A percentile compares a stretch with the other conserved stretches of the same genome.
These are phyloP conservation scores for Blastomyces emzantsi DNA, from an alignment of 2,329 filamentous ascomycete genomes.

Conservation along the genomic window DNA sequence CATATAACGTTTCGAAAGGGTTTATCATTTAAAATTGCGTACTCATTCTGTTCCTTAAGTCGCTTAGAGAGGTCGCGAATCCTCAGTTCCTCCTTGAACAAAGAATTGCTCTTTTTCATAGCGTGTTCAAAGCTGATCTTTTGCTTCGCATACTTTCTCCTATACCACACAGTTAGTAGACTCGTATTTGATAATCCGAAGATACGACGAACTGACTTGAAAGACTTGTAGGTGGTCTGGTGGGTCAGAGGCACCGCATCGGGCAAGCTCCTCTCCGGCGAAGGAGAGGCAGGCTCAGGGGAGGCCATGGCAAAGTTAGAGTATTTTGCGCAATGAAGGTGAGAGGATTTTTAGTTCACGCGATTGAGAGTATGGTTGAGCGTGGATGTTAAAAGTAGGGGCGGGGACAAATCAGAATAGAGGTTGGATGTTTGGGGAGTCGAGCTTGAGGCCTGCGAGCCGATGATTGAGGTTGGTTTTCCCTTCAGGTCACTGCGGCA, in stretches of 20 bases:
- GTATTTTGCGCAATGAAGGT: not conserved
- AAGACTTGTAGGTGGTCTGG: conserved; percentile 55
- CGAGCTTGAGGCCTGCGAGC: not conserved
- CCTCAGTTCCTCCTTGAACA: conserved; percentile 70
- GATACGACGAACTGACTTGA: conserved; percentile 43
- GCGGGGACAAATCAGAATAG: not conserved
- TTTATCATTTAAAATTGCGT: conserved; percentile 27
- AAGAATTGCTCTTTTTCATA: conserved; percentile 56
- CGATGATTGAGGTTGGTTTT: not conserved
- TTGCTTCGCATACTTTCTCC: conserved; percentile 83
- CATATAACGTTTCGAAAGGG: conserved; percentile 9
- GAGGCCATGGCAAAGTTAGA: conserved; percentile 25
- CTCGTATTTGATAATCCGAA: not conserved
- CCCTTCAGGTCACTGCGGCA: not conserved
- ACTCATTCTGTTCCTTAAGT: conserved; percentile 90
- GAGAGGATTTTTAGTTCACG: not conserved
- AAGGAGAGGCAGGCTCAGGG: conserved; percentile 23
- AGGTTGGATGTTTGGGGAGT: not conserved
- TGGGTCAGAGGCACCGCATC: conserved; percentile 31
- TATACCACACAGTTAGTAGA: conserved; percentile 15
- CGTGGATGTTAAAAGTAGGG: not conserved
- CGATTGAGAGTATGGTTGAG: not conserved
- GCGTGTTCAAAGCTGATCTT: conserved; percentile 75
- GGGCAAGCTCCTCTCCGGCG: conserved; percentile 25
- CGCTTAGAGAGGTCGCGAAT: conserved; percentile 72